Evolutionary conservation across 768 basidiomycete genomes (phyloP).

Genomic region (Psilocybe azurescens): DNA sequence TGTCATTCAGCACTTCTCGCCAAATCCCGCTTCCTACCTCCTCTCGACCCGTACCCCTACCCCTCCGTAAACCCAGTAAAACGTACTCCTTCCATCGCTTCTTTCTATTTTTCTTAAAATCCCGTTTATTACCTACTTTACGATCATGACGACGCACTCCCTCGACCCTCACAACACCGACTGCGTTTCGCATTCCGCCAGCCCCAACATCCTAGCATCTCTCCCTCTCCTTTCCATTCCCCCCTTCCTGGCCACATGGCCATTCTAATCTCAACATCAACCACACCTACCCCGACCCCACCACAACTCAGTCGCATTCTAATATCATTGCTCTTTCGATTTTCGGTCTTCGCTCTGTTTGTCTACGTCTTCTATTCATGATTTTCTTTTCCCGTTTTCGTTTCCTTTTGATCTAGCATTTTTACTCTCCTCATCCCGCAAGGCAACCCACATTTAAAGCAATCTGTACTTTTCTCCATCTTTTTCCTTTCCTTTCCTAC

Average conservation of each 20-base stretch:
- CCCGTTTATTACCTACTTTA: slow-evolving; percentile 11
- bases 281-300: neutral
- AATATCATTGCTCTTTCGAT: neutral
- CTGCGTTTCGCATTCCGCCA: neutral
- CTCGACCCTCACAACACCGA: neutral
- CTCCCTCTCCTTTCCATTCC: too few species aligned
- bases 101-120: neutral
- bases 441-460: neutral
- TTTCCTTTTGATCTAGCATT: neutral
- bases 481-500: neutral
- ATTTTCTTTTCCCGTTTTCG: neutral
- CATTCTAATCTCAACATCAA: too few species aligned
- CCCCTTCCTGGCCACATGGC: too few species aligned
- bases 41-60: too few species aligned
- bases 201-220: neutral
- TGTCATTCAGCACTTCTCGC: too few species aligned
- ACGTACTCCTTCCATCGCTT: neutral
- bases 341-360: neutral
- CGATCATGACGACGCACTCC: slow-evolving; percentile 15
- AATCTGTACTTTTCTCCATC: neutral
- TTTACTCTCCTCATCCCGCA: neutral
- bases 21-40: too few species aligned
- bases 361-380: neutral
- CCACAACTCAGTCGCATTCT: neutral
- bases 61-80: neutral